Conservation (phyloP, 1,284 basidiomycete species). For the Cryptococcus neoformans region DNA sequence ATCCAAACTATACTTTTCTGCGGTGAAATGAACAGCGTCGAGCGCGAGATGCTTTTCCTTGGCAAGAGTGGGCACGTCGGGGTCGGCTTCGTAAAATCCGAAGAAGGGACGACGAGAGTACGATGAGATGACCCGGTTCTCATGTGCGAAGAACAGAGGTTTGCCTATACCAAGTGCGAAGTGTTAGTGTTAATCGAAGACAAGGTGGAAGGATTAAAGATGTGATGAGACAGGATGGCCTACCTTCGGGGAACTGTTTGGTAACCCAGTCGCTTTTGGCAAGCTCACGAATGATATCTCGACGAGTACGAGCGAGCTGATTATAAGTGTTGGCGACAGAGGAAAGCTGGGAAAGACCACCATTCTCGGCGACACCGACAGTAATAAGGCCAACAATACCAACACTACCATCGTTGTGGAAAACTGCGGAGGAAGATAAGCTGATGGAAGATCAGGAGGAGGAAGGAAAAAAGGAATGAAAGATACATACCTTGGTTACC, state of each 20-base stretch:
- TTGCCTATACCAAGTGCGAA: conserved; percentile 1
- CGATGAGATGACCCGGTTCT: conserved; percentile 14
- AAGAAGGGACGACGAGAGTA: conserved; percentile 31
- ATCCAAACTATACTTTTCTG: conserved; percentile 24
- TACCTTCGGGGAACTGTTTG: conserved; percentile 15
- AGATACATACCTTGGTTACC: conserved; percentile 22
- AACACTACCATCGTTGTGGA: conserved; percentile 24
- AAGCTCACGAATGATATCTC: conserved; percentile 25
- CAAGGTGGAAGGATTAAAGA: not conserved
- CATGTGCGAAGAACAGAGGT: conserved; percentile 15
- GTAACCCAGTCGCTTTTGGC: conserved; percentile 22
- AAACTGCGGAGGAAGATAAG: conserved; percentile 9
- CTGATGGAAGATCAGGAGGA: not conserved
- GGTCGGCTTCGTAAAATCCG: conserved; percentile 26
- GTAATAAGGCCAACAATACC: conserved; percentile 25
- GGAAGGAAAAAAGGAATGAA: not conserved
- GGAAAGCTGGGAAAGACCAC: conserved; percentile 24
- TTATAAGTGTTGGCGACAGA: conserved; percentile 28
- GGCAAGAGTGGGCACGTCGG: conserved; percentile 19
- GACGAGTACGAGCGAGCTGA: conserved; percentile 13
- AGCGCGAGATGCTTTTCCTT: conserved; percentile 26
- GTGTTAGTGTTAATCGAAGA: not conserved
- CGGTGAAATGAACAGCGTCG: conserved; percentile 30
- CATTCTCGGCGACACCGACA: conserved; percentile 22
- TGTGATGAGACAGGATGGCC: not conserved